Conservation (phyloP, 768 basidiomycete species). For the Lactarius tabidus region DNA sequence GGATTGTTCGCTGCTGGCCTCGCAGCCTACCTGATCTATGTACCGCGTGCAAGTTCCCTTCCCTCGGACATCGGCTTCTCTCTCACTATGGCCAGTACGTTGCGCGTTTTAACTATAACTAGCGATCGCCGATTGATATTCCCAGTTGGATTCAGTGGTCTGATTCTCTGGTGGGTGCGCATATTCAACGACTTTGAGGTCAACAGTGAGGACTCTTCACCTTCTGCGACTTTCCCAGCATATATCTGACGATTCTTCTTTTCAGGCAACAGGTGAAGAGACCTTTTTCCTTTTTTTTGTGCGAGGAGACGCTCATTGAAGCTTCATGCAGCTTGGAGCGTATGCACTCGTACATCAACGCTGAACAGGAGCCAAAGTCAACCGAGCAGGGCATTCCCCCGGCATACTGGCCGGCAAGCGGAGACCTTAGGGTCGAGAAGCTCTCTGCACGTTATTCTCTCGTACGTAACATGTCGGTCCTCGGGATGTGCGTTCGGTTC, state of each 20-base stretch:
- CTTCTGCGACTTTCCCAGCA: too few species aligned
- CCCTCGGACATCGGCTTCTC: slow-evolving; percentile 39
- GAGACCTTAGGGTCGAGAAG: slow-evolving; percentile 48
- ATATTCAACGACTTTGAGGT: slow-evolving; percentile 45
- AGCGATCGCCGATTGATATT: slow-evolving; percentile 1
- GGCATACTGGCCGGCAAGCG: slow-evolving; percentile 61
- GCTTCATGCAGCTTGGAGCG: slow-evolving; percentile 42
- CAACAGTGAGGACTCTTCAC: slow-evolving; percentile 32
- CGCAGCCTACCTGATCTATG: slow-evolving; percentile 51
- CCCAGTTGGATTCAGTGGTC: slow-evolving; percentile 48
- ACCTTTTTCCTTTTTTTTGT: background rate
- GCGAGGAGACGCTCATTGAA: slow-evolving; percentile 2
- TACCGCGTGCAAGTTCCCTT: slow-evolving; percentile 33
- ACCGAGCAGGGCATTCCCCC: slow-evolving; percentile 46
- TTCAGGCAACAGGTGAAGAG: slow-evolving; percentile 31
- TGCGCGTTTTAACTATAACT: background rate
- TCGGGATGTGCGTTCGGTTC: slow-evolving; percentile 42
- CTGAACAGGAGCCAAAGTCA: slow-evolving; percentile 50
- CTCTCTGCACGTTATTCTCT: slow-evolving; percentile 47
- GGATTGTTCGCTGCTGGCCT: slow-evolving; percentile 48
- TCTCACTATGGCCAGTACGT: slow-evolving; percentile 40
- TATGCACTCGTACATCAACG: slow-evolving; percentile 51
- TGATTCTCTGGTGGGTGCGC: slow-evolving; percentile 52
- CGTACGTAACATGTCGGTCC: slow-evolving; percentile 27
- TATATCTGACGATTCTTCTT: background rate